Conservation (phyloP, 2,329 filamentous ascomycete genomes). For the Fusarium solani-melongenae region DNA sequence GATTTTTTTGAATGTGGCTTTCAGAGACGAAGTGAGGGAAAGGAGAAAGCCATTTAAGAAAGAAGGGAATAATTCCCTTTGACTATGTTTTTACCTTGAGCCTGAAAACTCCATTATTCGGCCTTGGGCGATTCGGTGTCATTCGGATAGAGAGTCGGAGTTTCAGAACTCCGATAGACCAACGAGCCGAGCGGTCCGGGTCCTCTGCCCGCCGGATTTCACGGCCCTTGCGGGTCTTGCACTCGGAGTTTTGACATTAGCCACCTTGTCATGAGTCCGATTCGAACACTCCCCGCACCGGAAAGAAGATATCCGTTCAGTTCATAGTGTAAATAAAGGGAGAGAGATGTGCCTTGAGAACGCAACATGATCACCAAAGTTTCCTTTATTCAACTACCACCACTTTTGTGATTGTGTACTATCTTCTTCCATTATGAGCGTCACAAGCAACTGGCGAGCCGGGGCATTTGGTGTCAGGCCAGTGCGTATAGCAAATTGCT, state of each 20-base stretch:
- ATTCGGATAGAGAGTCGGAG: not conserved
- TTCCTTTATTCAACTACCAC: not conserved
- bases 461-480: not conserved
- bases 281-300: not conserved
- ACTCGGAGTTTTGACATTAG: not conserved
- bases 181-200: not conserved
- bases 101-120: not conserved
- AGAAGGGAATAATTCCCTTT: not conserved
- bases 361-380: not conserved
- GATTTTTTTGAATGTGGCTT: not conserved
- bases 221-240: not conserved
- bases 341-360: not conserved
- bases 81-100: not conserved
- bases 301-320: not conserved
- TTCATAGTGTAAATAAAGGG: not conserved
- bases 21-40: not conserved
- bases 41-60: not conserved
- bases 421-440: not conserved
- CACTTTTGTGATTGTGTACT: not conserved
- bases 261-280: not conserved
- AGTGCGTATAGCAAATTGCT: not conserved
- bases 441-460: not conserved
- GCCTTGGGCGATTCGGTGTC: not conserved
- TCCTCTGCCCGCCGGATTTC: not conserved
- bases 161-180: not conserved